These are phyloP conservation scores for Penicillium crystallinum DNA, from an alignment of 495 filamentous ascomycete species.

Conservation along the genomic window DNA sequence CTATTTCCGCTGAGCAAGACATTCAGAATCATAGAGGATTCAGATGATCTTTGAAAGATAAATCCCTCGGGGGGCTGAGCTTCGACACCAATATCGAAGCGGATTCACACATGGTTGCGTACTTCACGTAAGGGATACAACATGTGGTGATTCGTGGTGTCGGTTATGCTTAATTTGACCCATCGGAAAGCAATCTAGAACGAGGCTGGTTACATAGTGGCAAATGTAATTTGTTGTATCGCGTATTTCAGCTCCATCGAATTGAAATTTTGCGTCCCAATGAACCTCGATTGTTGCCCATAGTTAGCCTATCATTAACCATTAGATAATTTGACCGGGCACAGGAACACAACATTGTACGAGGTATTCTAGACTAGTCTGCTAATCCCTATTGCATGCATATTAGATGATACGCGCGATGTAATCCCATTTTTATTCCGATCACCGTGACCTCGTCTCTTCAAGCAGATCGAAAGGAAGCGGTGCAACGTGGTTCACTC, in stretches of 20 bases:
- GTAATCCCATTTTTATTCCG: no score
- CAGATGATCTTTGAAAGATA: neutral
- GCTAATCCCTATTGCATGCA: neutral
- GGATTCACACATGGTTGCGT: neutral
- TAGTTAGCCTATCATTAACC: slow-evolving; percentile 5
- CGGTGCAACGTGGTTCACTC: slow-evolving; percentile 15
- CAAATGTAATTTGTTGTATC: neutral
- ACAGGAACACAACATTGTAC: slow-evolving; percentile 2
- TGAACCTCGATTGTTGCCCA: slow-evolving; percentile 5
- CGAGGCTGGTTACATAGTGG: neutral
- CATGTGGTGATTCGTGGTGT: neutral
- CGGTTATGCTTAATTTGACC: slow-evolving; percentile 1
- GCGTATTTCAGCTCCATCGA: slow-evolving; percentile 2
- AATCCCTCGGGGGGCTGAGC: neutral
- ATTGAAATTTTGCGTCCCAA: slow-evolving; percentile 8
- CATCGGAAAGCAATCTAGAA: neutral
- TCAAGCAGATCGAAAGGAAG: neutral
- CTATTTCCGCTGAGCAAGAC: neutral
- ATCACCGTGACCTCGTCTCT: no score
- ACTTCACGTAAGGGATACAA: neutral
- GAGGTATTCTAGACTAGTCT: neutral
- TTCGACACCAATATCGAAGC: neutral
- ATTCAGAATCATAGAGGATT: neutral
- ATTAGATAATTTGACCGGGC: neutral
- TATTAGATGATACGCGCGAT: neutral